Evolutionary conservation across 2,329 filamentous ascomycete genomes (phyloP).

Genomic region (Bipolaris gigantea): DNA sequence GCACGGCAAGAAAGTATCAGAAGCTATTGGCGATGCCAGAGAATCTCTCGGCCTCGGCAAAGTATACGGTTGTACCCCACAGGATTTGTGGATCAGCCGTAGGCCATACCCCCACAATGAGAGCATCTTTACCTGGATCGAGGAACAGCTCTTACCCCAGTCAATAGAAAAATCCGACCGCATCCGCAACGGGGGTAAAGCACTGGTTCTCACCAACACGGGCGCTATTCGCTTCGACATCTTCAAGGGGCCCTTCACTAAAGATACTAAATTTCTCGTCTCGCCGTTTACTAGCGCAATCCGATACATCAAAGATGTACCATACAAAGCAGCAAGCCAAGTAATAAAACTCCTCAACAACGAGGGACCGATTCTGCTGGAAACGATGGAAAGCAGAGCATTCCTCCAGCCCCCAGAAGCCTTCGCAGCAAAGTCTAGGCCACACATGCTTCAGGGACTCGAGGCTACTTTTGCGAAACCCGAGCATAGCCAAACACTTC

Average conservation of each 20-base stretch:
- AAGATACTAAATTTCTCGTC: slow-evolving; percentile 81
- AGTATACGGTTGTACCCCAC: slow-evolving; percentile 79
- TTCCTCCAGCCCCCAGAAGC: slow-evolving; percentile 53
- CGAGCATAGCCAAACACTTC: slow-evolving; percentile 15
- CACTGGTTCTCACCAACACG: slow-evolving; percentile 80
- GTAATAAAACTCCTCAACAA: slow-evolving; percentile 64
- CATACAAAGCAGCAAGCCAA: slow-evolving; percentile 72
- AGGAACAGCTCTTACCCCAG: slow-evolving; percentile 71
- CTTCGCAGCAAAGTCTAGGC: slow-evolving; percentile 32
- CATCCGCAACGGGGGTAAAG: slow-evolving; percentile 58
- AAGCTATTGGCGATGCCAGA: slow-evolving; percentile 69
- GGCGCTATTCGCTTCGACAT: slow-evolving; percentile 94
- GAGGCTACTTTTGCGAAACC: slow-evolving; percentile 3
- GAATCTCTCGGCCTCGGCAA: slow-evolving; percentile 71
- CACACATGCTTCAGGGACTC: slow-evolving; percentile 17
- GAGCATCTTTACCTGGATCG: slow-evolving; percentile 82
- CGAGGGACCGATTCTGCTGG: slow-evolving; percentile 54
- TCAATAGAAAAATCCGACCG: slow-evolving; percentile 54
- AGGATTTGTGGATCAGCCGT: slow-evolving; percentile 78
- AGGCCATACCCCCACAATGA: slow-evolving; percentile 70
- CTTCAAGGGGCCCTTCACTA: slow-evolving; percentile 87
- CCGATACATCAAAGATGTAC: slow-evolving; percentile 75
- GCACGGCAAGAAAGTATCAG: slow-evolving; percentile 71
- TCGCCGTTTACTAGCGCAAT: slow-evolving; percentile 86
- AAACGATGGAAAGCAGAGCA: slow-evolving; percentile 33